Evolutionary conservation across 805 yeast species (phyloP), one percentile per base, ranked within the genome.

Genomic region (Schwanniomyces polymorphus): DNA sequence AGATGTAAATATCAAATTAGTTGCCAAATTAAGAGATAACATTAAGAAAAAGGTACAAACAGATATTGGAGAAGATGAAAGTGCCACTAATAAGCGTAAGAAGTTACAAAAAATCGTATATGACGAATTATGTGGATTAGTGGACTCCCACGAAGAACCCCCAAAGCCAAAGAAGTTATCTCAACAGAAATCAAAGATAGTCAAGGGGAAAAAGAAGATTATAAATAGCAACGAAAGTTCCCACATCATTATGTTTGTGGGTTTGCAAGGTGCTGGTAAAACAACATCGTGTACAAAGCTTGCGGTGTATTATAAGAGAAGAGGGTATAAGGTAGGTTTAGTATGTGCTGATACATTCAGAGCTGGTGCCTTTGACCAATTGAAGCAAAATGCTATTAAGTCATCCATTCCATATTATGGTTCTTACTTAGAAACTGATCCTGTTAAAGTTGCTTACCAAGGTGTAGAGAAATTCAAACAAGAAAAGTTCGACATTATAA

Each of bases 341-440:
- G 98, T 94, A 23, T 94, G 99, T 81, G 99, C 99, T 1, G 99
- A 94, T 75, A 94, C 99, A 27, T 94, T 92, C 78, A 85, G 99
- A 78, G 99, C 99, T 31, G 99, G 99, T 78, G 99, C 99, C 2
- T 92, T 92, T 74, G 99, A 92, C 70, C 99, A 92, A 76, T 80
- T 92, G 69, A 92, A 94, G 66, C 99, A 92, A 70, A 92, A 92
- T 68, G 98, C 99, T 21, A 90, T 92, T 45, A 89, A 90, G 72
- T 95, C 99, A 1, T 83, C 86, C 56, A 89, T 92, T 46, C 98
- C 99, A 39, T 92, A 82, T 68, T 92, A 84, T 66, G 99, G 99
- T 58, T 87, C 96, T 6, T 94, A 94, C 67, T 84, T 94, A 2
- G 98, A 92, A 71, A 88, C 96, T 1, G 96, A 94, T 61, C 99